Base-by-base conservation (phyloP, 768 basidiomycete genomes). In the Auricularia cornea region DNA sequence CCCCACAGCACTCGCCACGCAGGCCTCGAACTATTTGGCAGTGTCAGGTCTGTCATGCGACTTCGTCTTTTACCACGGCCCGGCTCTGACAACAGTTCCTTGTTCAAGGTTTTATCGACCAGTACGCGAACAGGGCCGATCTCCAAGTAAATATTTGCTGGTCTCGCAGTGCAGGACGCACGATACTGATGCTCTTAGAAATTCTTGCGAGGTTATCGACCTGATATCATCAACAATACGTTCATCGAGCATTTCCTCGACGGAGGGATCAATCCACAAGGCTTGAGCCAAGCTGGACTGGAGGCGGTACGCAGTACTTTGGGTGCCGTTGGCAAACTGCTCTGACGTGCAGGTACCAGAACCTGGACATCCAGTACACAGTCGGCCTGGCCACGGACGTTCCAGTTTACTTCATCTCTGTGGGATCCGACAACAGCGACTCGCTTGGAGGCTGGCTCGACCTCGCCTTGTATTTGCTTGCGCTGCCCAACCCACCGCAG, bases 391-490 rank as follows among this genome's bases (percentile, higher is more conserved):
- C 74, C 69, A 88, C 87, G 52, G 86, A 83, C 10, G 86, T 86
- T 14, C 81, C 82, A 1, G 85, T 87, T 4, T 85, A 85, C 2
- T 88, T 81, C 80, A 83, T 54, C 23, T 73, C 77, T 48, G 88
- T 84, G 71, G 72, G 71, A 60, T 31, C 61, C 28, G 68, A 70
- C 60, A 82, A 78, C 3, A 87, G 30, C 1, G 60, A 83, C 71
- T 85, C 84, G 72, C 64, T 74, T 18, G 65, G 62, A 12, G 86
- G 79, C 20, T 88, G 85, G 70, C 77, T 86, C 18, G 84, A 89
- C 64, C 48, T 66, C 28, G 52, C 48, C 69, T 84, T 80, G 70
- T 70, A 86, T 18, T 18, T 40, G 60, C 71, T 83, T 3, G 71
- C 57, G 1, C 76, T 80, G 63, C 61, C 67, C 4, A 75, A 72